Evolutionary conservation across 2,329 filamentous ascomycete species (phyloP).

Genomic region (Stromatinia cepivora): DNA sequence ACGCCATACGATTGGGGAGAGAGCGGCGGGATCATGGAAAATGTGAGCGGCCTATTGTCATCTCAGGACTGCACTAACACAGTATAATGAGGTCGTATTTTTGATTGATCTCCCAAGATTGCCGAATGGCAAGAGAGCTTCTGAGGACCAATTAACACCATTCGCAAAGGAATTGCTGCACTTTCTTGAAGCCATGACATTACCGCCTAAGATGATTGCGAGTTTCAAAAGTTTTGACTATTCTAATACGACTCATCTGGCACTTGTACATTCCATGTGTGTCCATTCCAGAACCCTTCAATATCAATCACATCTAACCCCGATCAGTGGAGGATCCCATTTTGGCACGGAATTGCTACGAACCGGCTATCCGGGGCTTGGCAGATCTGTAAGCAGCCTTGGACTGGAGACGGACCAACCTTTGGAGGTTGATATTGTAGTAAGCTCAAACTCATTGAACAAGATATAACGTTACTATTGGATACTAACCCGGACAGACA

Average conservation of each 20-base stretch:
- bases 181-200: constrained; percentile 37
- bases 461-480: background rate
- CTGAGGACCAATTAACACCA: constrained; percentile 41
- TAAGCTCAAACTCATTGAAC: constrained; percentile 42
- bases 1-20: constrained; percentile 74
- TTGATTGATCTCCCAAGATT: constrained; percentile 66
- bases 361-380: constrained; percentile 75
- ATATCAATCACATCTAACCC: constrained; percentile 16
- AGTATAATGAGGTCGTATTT: constrained; percentile 14
- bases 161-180: constrained; percentile 69
- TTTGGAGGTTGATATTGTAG: constrained; percentile 72
- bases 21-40: constrained; percentile 76
- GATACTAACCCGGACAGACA: constrained; percentile 48
- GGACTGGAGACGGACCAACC: constrained; percentile 56
- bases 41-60: constrained; percentile 51
- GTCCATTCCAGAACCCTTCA: constrained; percentile 37
- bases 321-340: constrained; percentile 56
- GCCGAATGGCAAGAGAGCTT: constrained; percentile 31
- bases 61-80: constrained; percentile 9
- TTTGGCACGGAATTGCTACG: constrained; percentile 48
- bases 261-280: constrained; percentile 84
- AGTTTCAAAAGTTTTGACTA: constrained; percentile 84
- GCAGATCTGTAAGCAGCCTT: constrained; percentile 62
- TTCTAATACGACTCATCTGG: constrained; percentile 65
- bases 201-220: constrained; percentile 63